Evolutionary conservation across 2,329 filamentous ascomycete species (phyloP).

Genomic region (Alternaria consortialis): DNA sequence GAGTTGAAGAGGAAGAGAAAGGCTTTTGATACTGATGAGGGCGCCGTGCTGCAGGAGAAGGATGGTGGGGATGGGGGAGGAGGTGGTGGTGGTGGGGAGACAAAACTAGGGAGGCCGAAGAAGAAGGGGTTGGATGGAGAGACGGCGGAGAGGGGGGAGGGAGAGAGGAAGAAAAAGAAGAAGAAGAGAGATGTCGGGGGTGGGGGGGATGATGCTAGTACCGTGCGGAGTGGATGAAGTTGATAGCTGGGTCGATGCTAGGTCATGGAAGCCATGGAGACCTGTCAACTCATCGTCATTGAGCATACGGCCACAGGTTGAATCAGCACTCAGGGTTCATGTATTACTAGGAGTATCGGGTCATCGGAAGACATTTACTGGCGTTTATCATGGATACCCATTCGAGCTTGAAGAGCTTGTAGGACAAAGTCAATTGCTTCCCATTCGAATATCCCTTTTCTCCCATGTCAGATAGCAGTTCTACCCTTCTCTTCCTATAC

Average conservation of each 20-base stretch:
- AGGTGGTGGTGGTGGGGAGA: conserved; percentile 12
- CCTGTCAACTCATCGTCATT: neutral
- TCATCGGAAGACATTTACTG: fast-evolving
- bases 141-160: conserved; percentile 8
- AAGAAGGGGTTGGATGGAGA: conserved; percentile 29
- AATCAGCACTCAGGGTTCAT: fast-evolving
- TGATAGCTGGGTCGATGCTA: neutral
- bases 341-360: neutral
- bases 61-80: conserved; percentile 16
- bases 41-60: conserved; percentile 60
- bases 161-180: conserved; percentile 30
- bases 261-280: neutral
- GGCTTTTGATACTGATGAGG: conserved; percentile 74
- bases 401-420: neutral
- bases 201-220: conserved; percentile 30
- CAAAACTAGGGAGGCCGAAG: conserved; percentile 24
- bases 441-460: too few species aligned
- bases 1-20: conserved; percentile 85
- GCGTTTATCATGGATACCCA: conserved; percentile 1
- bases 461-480: neutral
- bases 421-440: neutral
- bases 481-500: neutral
- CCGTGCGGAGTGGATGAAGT: conserved; percentile 29
- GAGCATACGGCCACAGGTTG: neutral
- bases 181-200: conserved; percentile 27